Evolutionary conservation across 2,329 filamentous ascomycete genomes (phyloP).

Genomic region (Ophiostoma perfectum): DNA sequence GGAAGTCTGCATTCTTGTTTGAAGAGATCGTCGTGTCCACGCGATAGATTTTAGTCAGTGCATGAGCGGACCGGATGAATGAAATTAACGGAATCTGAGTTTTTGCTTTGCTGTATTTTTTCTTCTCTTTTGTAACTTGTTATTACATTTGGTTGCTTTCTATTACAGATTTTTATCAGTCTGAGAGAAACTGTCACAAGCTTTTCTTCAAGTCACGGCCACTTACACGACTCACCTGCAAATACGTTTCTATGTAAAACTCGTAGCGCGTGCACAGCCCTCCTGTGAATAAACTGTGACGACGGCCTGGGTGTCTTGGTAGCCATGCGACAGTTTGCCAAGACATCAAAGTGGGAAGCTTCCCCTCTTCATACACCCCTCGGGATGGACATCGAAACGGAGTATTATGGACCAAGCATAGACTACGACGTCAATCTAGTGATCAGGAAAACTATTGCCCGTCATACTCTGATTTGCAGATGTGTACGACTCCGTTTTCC

Average conservation of each 20-base stretch:
- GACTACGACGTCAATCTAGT: background rate
- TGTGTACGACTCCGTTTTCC: background rate
- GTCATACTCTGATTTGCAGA: background rate
- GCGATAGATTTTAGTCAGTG: background rate
- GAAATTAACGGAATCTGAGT: too few relatives aligned
- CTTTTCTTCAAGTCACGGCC: background rate
- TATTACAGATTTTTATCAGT: too few relatives aligned
- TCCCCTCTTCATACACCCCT: background rate
- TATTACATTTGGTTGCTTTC: too few relatives aligned
- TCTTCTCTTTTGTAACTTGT: too few relatives aligned
- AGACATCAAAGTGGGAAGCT: background rate
- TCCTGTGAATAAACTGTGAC: background rate
- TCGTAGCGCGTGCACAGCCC: too few relatives aligned
- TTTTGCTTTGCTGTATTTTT: too few relatives aligned
- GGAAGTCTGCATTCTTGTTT: slow-evolving; percentile 4
- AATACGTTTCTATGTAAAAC: too few relatives aligned
- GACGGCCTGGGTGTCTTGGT: too few relatives aligned
- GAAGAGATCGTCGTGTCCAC: background rate
- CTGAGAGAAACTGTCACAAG: too few relatives aligned
- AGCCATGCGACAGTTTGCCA: slow-evolving; percentile 6
- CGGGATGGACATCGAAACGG: background rate
- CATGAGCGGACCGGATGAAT: background rate
- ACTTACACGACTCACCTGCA: background rate
- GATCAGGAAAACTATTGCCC: background rate
- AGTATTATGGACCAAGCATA: background rate